Evolutionary conservation across 169 alveolate genomes (phyloP).

Genomic region (Cryptosporidium ryanae): DNA sequence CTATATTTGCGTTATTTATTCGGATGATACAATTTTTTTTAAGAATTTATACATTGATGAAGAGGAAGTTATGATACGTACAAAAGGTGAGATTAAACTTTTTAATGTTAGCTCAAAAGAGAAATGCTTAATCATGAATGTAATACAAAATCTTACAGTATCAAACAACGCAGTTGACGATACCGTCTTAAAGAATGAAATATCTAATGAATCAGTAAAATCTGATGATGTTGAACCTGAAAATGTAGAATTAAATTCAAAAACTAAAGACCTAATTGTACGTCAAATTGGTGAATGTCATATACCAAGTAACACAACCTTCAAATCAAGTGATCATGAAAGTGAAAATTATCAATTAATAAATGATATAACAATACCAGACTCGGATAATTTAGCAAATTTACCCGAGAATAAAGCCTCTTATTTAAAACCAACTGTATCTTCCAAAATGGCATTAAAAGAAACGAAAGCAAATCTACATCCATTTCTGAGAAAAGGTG

Average conservation of each 20-base stretch:
- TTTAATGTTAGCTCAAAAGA: conserved; percentile 28
- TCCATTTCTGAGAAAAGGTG: conserved; percentile 53
- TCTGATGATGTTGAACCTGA: neutral
- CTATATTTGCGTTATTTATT: conserved; percentile 30
- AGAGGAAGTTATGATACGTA: conserved; percentile 44
- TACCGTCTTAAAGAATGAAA: neutral
- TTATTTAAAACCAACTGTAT: conserved; percentile 44
- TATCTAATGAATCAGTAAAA: neutral
- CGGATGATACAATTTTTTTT: conserved; percentile 56
- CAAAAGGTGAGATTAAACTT: conserved; percentile 59
- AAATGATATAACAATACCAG: neutral
- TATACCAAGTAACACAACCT: conserved; percentile 37
- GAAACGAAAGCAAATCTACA: conserved; percentile 7
- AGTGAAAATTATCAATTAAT: neutral
- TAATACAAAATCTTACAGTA: conserved; percentile 5
- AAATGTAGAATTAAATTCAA: neutral
- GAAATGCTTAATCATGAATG: conserved; percentile 19
- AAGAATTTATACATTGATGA: neutral
- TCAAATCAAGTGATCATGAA: conserved; percentile 39
- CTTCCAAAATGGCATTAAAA: conserved; percentile 28
- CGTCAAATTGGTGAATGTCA: too few species aligned
- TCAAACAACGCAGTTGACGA: neutral
- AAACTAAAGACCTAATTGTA: too few species aligned
- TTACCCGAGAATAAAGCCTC: conserved; percentile 3
- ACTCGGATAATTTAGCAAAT: neutral